These are phyloP conservation scores for Rhynchosporium secalis DNA, from an alignment of 2,329 filamentous ascomycete genomes.

Conservation along the genomic window DNA sequence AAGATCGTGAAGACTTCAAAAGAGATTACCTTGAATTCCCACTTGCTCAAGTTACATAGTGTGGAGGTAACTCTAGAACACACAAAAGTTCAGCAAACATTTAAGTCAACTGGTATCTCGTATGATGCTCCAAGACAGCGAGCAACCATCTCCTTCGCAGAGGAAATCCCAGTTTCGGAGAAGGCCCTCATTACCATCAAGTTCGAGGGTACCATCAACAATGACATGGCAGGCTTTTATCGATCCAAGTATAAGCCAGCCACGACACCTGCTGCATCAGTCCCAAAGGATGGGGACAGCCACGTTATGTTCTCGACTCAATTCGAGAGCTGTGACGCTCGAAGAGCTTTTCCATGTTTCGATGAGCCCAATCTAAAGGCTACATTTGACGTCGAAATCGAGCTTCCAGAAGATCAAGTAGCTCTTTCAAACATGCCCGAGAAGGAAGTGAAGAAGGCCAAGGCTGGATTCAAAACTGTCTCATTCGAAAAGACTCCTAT, in stretches of 20 bases:
- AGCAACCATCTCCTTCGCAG: conserved; percentile 73
- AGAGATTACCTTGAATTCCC: conserved; percentile 79
- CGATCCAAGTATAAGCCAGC: conserved; percentile 89
- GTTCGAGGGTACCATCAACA: conserved; percentile 83
- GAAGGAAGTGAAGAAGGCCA: conserved; percentile 62
- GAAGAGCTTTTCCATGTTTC: conserved; percentile 94
- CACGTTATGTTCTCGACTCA: conserved; percentile 90
- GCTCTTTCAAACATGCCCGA: conserved; percentile 96
- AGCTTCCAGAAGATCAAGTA: conserved; percentile 83
- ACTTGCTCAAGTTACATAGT: conserved; percentile 75
- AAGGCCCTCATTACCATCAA: conserved; percentile 68
- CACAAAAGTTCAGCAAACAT: conserved; percentile 53
- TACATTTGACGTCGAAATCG: conserved; percentile 90
- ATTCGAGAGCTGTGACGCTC: conserved; percentile 94
- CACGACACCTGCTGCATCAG: conserved; percentile 69
- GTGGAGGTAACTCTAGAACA: conserved; percentile 62
- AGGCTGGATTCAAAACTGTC: conserved; percentile 69
- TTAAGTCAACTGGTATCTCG: conserved; percentile 65
- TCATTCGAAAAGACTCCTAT: conserved; percentile 81
- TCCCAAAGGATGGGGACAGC: conserved; percentile 69
- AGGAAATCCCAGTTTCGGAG: conserved; percentile 66
- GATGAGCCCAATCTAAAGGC: conserved; percentile 98
- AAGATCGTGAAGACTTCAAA: conserved; percentile 71
- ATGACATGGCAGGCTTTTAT: conserved; percentile 91
- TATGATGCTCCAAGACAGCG: conserved; percentile 86